A percentile compares a stretch with the other conserved stretches of the same genome.
These are phyloP conservation scores for Rhizopus delemar DNA, from an alignment of 371 early-diverging fungal genomes.

Conservation along the genomic window DNA sequence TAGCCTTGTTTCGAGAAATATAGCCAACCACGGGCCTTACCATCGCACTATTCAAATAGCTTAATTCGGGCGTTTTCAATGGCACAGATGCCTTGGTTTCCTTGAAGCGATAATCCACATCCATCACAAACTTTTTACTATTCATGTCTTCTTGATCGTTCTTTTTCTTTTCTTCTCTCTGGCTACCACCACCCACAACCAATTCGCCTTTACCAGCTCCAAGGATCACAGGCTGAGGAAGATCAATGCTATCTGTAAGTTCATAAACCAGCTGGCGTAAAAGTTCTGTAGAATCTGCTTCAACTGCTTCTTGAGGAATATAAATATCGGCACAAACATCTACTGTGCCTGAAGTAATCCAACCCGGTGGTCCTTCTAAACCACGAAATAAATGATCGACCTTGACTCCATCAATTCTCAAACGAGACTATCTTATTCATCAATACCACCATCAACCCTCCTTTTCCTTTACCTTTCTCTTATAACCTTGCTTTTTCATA, in stretches of 20 bases:
- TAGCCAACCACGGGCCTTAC: conserved; percentile 93
- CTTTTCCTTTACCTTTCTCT: conserved; percentile 40
- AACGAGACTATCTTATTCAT: conserved; percentile 60
- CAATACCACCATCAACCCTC: not conserved
- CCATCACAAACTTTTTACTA: conserved; percentile 51
- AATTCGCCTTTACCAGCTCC: conserved; percentile 55
- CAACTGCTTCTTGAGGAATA: conserved; percentile 68
- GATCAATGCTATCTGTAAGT: conserved; percentile 78
- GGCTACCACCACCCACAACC: conserved; percentile 44
- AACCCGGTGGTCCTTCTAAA: conserved; percentile 87
- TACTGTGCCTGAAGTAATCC: conserved; percentile 90
- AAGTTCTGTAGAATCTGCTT: conserved; percentile 54
- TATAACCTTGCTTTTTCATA: conserved; percentile 51
- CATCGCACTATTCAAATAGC: conserved; percentile 81
- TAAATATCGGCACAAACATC: conserved; percentile 78
- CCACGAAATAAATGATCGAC: conserved; percentile 91
- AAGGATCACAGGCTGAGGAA: conserved; percentile 53
- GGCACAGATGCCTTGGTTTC: conserved; percentile 91
- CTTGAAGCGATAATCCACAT: conserved; percentile 82
- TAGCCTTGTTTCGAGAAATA: conserved; percentile 88
- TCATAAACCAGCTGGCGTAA: conserved; percentile 74
- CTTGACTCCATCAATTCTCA: conserved; percentile 88
- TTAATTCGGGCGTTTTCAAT: conserved; percentile 66
- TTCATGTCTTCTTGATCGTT: conserved; percentile 15
- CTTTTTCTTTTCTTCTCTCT: conserved; percentile 14